Evolutionary conservation across 2,329 filamentous ascomycete genomes (phyloP).

Genomic region (Microdochium nivale): DNA sequence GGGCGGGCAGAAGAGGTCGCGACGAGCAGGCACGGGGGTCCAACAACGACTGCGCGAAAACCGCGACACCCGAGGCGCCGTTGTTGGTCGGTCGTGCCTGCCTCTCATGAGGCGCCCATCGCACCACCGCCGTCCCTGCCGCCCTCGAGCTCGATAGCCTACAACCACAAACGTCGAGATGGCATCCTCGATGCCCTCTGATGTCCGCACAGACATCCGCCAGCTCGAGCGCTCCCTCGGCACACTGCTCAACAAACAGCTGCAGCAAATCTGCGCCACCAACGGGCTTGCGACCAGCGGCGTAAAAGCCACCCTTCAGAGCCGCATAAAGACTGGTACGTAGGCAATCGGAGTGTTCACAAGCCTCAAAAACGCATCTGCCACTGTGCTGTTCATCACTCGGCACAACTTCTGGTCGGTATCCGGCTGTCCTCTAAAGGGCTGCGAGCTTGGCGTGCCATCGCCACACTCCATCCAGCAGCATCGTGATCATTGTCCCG

Average conservation of each 20-base stretch:
- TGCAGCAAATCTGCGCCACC: constrained; percentile 67
- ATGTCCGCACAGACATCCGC: constrained; percentile 22
- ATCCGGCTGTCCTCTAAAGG: not conserved
- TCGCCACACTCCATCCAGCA: too few species aligned
- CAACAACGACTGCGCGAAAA: not conserved
- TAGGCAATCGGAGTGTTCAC: constrained; percentile 12
- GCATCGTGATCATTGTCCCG: too few species aligned
- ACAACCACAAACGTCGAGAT: constrained; percentile 5
- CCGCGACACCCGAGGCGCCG: not conserved
- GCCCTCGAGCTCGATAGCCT: not conserved
- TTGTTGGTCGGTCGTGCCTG: not conserved
- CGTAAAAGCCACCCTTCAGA: constrained; percentile 75
- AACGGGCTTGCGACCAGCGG: constrained; percentile 73
- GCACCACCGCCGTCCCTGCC: not conserved
- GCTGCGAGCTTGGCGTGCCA: too few species aligned
- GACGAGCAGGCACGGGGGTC: not conserved
- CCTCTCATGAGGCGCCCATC: not conserved
- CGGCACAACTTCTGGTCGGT: not conserved
- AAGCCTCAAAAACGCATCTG: too few species aligned
- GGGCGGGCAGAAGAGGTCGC: not conserved
- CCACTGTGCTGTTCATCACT: not conserved
- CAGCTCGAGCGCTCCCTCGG: constrained; percentile 34
- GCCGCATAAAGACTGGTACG: constrained; percentile 70
- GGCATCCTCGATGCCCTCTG: constrained; percentile 11
- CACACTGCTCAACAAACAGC: constrained; percentile 49